Evolutionary conservation across 768 basidiomycete genomes (phyloP), one percentile per base, ranked within the genome.

Genomic region (Sistotremastrum niveocremeum): DNA sequence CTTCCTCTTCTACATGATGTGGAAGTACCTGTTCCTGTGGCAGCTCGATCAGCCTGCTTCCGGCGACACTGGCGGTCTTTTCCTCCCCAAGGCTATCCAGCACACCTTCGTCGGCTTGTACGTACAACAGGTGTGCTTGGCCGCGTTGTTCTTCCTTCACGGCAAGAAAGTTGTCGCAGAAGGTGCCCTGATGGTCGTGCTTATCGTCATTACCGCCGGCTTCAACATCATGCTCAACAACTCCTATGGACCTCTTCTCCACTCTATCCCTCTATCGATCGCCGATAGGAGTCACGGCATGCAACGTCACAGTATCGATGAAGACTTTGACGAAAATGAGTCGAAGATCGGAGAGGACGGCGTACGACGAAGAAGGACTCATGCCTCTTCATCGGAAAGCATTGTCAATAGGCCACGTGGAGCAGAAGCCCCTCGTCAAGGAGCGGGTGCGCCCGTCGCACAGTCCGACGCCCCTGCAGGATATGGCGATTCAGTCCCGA

Each of bases 61-160:
- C 4, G 66, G 66, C 42, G 91, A 95, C 46, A 94, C 90, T 0
- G 94, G 94, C 35, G 95, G 95, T 0, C 59, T 87, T 42, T 98
- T 95, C 71, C 98, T 90, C 72, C 93, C 93, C 28, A 86, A 81
- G 62, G 94, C 95, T 4, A 76, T 98, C 30, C 79, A 86, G 42
- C 95, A 98, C 57, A 57, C 94, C 32, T 97, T 98, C 52, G 88
- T 91, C 20, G 95, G 94, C 3, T 55, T 98, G 59, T 99, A 99
- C 59, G 72, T 99, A 39, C 77, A 93, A 60, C 81, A 95, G 59
- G 56, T 97, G 42, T 90, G 85, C 59, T 67, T 95, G 34, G 73
- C 74, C 33, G 86, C 84, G 3, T 65, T 97, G 50, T 95, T 98
- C 74, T 97, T 99, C 81, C 72, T 99, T 6, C 0, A 67, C 79